Percentiles rank a stretch among this genome's conserved stretches.
Evolutionary conservation across 805 yeast genomes (phyloP).

Genomic region (Priceomyces haplophilus): DNA sequence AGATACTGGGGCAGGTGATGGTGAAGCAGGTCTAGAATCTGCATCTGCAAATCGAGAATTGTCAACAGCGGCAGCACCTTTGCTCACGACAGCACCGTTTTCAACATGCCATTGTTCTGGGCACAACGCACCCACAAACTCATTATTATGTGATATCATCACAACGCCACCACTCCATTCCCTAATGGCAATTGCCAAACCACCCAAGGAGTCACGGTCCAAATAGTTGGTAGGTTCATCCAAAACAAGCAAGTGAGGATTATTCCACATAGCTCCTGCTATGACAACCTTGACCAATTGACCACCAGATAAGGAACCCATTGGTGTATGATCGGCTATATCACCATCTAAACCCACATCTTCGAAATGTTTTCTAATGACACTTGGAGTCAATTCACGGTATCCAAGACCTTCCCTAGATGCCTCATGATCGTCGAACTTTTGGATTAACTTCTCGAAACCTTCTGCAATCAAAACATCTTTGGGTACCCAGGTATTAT

Average conservation of each 20-base stretch:
- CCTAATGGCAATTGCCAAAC: constrained; percentile 94
- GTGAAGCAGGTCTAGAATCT: constrained; percentile 44
- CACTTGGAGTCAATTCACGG: constrained; percentile 70
- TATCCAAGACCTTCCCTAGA: constrained; percentile 49
- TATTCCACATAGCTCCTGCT: constrained; percentile 99
- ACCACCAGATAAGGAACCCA: constrained; percentile 97
- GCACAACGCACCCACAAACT: constrained; percentile 94
- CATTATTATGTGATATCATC: constrained; percentile 96
- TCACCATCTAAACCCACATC: constrained; percentile 97
- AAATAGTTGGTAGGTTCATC: constrained; percentile 98
- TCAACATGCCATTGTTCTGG: constrained; percentile 99
- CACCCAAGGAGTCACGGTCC: constrained; percentile 97
- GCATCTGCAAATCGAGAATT: constrained; percentile 79
- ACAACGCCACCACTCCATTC: constrained; percentile 99
- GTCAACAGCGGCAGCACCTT: constrained; percentile 76
- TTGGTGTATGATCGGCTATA: constrained; percentile 96
- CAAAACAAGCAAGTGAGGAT: constrained; percentile 91
- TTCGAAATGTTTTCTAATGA: constrained; percentile 93
- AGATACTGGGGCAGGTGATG: constrained; percentile 39
- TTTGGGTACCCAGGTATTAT: constrained; percentile 89
- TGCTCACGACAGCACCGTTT: constrained; percentile 83
- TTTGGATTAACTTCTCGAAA: constrained; percentile 41
- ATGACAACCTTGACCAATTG: constrained; percentile 97
- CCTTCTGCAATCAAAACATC: constrained; percentile 72
- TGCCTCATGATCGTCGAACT: constrained; percentile 47